These are phyloP conservation scores for Microcyclospora tardicrescens DNA, from an alignment of 2,329 filamentous ascomycete genomes.

Conservation along the genomic window DNA sequence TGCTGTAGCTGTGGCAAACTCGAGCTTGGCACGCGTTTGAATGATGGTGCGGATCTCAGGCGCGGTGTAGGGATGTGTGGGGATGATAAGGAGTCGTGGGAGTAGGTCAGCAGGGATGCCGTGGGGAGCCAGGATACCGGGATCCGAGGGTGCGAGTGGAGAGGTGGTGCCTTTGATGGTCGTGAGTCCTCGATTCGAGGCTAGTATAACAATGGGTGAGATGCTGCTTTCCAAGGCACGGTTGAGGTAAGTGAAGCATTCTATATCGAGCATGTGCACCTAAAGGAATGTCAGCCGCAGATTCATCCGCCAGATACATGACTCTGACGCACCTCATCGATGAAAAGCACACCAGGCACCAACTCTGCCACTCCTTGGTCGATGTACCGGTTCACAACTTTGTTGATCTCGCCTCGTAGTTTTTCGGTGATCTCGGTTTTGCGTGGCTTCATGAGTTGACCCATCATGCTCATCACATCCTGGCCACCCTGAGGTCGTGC, in stretches of 20 bases:
- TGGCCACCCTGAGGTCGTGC: slow-evolving; percentile 90
- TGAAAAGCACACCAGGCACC: slow-evolving; percentile 95
- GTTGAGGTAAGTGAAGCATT: slow-evolving; percentile 98
- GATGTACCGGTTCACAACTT: slow-evolving; percentile 97
- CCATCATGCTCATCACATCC: slow-evolving; percentile 99
- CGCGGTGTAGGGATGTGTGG: slow-evolving; percentile 76
- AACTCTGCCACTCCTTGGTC: slow-evolving; percentile 96
- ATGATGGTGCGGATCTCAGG: slow-evolving; percentile 92
- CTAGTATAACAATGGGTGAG: slow-evolving; percentile 91
- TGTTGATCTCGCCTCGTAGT: slow-evolving; percentile 90
- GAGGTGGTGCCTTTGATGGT: slow-evolving; percentile 64
- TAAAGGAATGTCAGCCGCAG: slow-evolving; percentile 26
- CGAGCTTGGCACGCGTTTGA: slow-evolving; percentile 52
- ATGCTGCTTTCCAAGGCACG: slow-evolving; percentile 91
- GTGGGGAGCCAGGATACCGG: slow-evolving; percentile 64
- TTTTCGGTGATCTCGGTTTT: slow-evolving; percentile 99
- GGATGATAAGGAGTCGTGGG: slow-evolving; percentile 86
- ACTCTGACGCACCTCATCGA: slow-evolving; percentile 64
- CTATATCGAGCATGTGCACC: slow-evolving; percentile 99
- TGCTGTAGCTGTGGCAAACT: slow-evolving; percentile 23
- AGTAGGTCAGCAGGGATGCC: slow-evolving; percentile 91
- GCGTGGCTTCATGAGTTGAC: slow-evolving; percentile 97
- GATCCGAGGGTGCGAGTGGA: slow-evolving; percentile 42
- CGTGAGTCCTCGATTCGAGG: slow-evolving; percentile 89
- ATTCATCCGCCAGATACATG: slow-evolving; percentile 1